Evolutionary conservation across 2,329 filamentous ascomycete species (phyloP).

Genomic region (Tolypocladium sp.): DNA sequence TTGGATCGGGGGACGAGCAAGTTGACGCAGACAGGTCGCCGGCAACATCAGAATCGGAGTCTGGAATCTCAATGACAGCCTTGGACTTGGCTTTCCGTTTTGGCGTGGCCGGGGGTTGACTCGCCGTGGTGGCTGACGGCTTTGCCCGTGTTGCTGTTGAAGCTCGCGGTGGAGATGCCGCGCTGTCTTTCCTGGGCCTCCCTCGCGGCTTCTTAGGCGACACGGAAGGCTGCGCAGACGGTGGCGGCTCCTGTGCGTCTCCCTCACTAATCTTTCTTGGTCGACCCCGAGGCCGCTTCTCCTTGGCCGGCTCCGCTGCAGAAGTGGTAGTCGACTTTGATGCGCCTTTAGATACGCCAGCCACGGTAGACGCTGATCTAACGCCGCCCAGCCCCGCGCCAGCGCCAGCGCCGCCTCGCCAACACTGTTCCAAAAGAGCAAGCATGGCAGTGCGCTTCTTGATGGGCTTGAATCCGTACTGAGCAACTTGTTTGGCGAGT

Average conservation of each 20-base stretch:
- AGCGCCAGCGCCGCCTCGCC: conserved; percentile 36
- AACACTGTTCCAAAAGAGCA: conserved; percentile 59
- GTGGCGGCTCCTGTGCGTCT: conserved; percentile 22
- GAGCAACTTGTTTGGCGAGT: conserved; percentile 50
- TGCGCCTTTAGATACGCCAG: not conserved
- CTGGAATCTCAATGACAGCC: conserved; percentile 36
- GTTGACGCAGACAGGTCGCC: conserved; percentile 19
- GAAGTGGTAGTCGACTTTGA: not conserved
- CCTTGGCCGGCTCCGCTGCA: conserved; percentile 2
- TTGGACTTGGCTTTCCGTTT: not conserved
- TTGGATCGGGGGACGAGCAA: conserved; percentile 22
- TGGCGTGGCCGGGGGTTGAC: not conserved
- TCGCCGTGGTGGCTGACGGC: not conserved
- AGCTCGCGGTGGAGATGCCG: not conserved
- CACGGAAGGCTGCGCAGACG: conserved; percentile 21
- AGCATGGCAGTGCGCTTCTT: conserved; percentile 63
- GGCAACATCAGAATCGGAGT: conserved; percentile 35
- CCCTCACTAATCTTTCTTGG: conserved; percentile 18
- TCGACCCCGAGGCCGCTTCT: conserved; percentile 21
- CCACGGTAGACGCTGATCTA: not conserved
- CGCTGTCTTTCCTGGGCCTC: conserved; percentile 28
- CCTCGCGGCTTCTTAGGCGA: conserved; percentile 29
- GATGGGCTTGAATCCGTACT: conserved; percentile 65
- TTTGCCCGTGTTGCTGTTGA: conserved; percentile 4
- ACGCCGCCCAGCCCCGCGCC: not conserved